Percentiles rank a stretch among this genome's conserved stretches.
These are phyloP conservation scores for Aureobasidium lini DNA, from an alignment of 2,329 filamentous ascomycete genomes.

Conservation along the genomic window DNA sequence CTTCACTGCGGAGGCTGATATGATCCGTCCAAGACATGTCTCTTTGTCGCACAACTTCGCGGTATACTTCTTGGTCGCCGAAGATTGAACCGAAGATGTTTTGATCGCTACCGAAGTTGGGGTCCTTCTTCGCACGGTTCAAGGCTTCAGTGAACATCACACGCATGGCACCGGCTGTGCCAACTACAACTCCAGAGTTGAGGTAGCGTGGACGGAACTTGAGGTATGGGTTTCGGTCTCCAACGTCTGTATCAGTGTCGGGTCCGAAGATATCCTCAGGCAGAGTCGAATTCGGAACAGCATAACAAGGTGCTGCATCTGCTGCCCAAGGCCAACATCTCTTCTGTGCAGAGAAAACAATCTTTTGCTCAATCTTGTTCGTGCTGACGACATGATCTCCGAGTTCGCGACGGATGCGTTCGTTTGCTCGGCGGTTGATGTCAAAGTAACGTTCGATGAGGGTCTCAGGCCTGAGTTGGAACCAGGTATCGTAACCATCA, in stretches of 20 bases:
- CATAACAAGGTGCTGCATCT: slow-evolving; percentile 43
- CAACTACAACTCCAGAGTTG: slow-evolving; percentile 22
- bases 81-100: slow-evolving; percentile 27
- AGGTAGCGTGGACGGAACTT: slow-evolving; percentile 35
- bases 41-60: slow-evolving; percentile 21
- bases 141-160: slow-evolving; percentile 26
- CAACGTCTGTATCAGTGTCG: slow-evolving; percentile 42
- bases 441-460: slow-evolving; percentile 53
- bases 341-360: slow-evolving; percentile 51
- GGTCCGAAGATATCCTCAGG: slow-evolving; percentile 42
- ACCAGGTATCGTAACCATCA: slow-evolving; percentile 57
- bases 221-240: slow-evolving; percentile 29
- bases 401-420: slow-evolving; percentile 36
- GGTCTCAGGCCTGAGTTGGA: slow-evolving; percentile 59
- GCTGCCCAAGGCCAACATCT: slow-evolving; percentile 39
- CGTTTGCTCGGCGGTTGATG: slow-evolving; percentile 36
- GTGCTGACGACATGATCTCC: slow-evolving; percentile 13
- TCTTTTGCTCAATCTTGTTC: slow-evolving; percentile 42
- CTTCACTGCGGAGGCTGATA: background rate
- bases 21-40: slow-evolving; percentile 26
- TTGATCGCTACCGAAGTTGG: slow-evolving; percentile 31
- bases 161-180: slow-evolving; percentile 22
- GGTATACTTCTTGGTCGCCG: slow-evolving; percentile 27
- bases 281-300: slow-evolving; percentile 45
- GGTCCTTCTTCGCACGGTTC: slow-evolving; percentile 21